Evolutionary conservation across 768 basidiomycete genomes (phyloP).

Genomic region (Trametes meyenii): DNA sequence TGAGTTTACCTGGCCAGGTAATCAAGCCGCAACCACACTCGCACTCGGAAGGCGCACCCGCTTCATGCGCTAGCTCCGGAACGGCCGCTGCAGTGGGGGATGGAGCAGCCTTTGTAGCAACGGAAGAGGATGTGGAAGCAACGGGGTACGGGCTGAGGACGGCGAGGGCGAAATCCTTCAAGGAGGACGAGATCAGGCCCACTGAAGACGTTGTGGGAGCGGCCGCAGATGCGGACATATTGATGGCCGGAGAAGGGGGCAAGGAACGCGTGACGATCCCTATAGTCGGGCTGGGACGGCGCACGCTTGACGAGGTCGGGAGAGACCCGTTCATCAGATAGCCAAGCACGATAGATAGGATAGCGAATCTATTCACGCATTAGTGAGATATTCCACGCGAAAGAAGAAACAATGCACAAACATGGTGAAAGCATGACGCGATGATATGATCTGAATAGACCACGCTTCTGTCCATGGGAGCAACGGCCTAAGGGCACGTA

Average conservation of each 20-base stretch:
- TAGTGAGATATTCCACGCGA: background rate
- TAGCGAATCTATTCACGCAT: slow-evolving; percentile 54
- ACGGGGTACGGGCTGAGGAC: slow-evolving; percentile 37
- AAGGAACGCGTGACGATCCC: slow-evolving; percentile 36
- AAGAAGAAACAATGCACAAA: slow-evolving; percentile 39
- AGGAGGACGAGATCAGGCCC: slow-evolving; percentile 25
- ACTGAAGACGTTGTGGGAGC: slow-evolving; percentile 11
- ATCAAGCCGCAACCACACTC: slow-evolving; percentile 34
- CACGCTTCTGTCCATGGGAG: slow-evolving; percentile 40
- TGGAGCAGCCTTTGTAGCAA: slow-evolving; percentile 15
- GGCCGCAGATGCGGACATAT: slow-evolving; percentile 24
- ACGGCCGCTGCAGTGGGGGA: slow-evolving; percentile 20
- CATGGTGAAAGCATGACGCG: slow-evolving; percentile 67
- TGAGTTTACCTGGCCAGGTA: slow-evolving; percentile 32
- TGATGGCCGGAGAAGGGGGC: slow-evolving; percentile 28
- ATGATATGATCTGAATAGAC: slow-evolving; percentile 38
- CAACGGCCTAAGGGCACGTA: slow-evolving; percentile 50
- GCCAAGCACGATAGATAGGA: slow-evolving; percentile 70
- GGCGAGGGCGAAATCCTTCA: slow-evolving; percentile 38
- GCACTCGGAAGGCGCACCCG: slow-evolving; percentile 30
- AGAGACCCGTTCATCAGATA: slow-evolving; percentile 53
- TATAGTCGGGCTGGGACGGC: slow-evolving; percentile 27
- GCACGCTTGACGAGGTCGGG: slow-evolving; percentile 34
- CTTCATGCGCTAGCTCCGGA: slow-evolving; percentile 2
- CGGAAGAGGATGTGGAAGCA: slow-evolving; percentile 24